Evolutionary conservation across 306 rosid species (phyloP), one percentile per base, ranked within the genome.

Genomic region (Crataegus laevigata): DNA sequence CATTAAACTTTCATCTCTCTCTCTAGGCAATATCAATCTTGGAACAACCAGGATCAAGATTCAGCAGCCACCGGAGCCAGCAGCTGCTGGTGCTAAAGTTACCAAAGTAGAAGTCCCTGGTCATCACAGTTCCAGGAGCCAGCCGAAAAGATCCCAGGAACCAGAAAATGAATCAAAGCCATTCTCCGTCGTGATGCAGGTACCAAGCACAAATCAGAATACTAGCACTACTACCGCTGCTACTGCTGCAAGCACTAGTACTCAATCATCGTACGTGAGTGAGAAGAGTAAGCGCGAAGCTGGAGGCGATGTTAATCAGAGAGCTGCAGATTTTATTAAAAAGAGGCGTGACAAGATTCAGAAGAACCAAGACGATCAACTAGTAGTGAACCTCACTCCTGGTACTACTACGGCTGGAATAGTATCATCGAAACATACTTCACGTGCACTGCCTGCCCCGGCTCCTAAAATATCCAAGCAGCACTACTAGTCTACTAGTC

Each of bases 1-100:
- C 45, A 81, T 94, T 22, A 90, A 83, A 86, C 60, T 86, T 12
- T 91, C 94, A 1, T 82, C 97, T 70, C 64, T 85, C 52, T 81
- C 89, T 18, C 78, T 90, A 60, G 82, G 88, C 3, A 75, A 77
- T 7, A 76, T 19, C 60, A 78, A 78, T 50, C 87, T 85, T 58
- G 21, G 43, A 69, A 25, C 64, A 18, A 15, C 63, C 54, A 47
- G 17, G 54, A 15, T 18, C 54, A 5, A 18, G 54, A 40, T 36
- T 36, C 40, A 40, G 11, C 43, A 40, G 43, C 43, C 43, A 8
- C 12, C 43, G 12, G 43, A 40, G 43, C 43, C 11, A 40, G 12
- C 21, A 40, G 17, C 62, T 22, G 58, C 59, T 17, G 11, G 8
- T 60, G 10, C 11, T 40, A 45, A 58, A 38, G 15, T 59, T 10